Percentiles rank a stretch among this genome's conserved stretches.
These are phyloP conservation scores for Scopulariopsis brevicaulis DNA, from an alignment of 2,329 filamentous ascomycete species.

Conservation along the genomic window DNA sequence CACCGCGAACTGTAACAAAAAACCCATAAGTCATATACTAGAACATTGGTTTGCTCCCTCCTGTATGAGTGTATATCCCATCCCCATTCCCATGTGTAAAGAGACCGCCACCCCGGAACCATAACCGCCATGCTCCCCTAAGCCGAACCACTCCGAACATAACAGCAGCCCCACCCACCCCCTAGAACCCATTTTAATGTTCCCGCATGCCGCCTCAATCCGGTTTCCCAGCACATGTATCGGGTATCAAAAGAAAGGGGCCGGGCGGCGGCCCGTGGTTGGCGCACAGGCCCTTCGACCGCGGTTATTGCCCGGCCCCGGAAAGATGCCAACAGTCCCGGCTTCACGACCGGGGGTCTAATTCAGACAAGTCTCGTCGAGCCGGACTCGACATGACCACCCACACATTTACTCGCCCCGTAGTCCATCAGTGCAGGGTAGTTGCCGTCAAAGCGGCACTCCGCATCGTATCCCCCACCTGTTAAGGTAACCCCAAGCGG, in stretches of 20 bases:
- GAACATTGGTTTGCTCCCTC: not conserved
- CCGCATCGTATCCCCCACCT: not conserved
- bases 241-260: not conserved
- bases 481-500: not conserved
- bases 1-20: not conserved
- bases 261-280: too few species aligned
- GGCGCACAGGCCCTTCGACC: too few species aligned
- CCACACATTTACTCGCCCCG: too few species aligned
- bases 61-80: conserved; percentile 3
- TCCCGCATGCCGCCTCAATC: not conserved
- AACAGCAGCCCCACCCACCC: too few species aligned
- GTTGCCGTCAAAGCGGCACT: not conserved
- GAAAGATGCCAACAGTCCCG: too few species aligned
- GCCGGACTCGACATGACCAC: too few species aligned
- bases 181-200: not conserved
- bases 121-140: not conserved
- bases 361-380: too few species aligned
- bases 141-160: not conserved
- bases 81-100: not conserved
- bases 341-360: too few species aligned
- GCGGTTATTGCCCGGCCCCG: too few species aligned
- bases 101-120: not conserved
- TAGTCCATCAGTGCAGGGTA: too few species aligned
- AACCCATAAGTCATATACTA: not conserved
- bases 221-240: not conserved